A percentile compares a stretch with the other conserved stretches of the same genome.
phyloP scores from a whole-genome alignment of 495 filamentous ascomycete genomes.

The Thozetella sp. region DNA sequence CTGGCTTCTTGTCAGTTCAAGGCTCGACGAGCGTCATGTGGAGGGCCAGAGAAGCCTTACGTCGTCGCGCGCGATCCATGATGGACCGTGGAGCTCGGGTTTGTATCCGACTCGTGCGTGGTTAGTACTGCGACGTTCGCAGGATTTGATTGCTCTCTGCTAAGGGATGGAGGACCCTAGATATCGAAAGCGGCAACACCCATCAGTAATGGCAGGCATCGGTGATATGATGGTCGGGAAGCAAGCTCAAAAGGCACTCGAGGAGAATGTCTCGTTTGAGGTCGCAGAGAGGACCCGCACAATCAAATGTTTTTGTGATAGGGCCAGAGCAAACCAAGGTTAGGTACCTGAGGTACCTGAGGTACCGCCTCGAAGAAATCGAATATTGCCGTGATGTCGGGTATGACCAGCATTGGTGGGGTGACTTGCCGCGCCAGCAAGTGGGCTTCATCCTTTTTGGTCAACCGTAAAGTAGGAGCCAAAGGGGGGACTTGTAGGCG shows the following conservation, averaged over 20 bases:
- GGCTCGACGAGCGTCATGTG: slow-evolving; percentile 11
- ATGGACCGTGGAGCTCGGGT: slow-evolving; percentile 26
- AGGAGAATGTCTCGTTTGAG: slow-evolving; percentile 13
- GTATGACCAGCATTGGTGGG: neutral
- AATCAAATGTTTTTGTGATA: neutral
- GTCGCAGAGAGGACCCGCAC: neutral
- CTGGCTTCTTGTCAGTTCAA: slow-evolving; percentile 47
- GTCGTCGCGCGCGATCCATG: slow-evolving; percentile 88
- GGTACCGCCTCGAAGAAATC: no score
- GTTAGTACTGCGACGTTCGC: slow-evolving; percentile 39
- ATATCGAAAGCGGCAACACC: slow-evolving; percentile 44
- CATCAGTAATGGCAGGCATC: slow-evolving; percentile 48
- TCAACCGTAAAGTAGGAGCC: no score
- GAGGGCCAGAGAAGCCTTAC: slow-evolving; percentile 47
- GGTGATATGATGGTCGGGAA: slow-evolving; percentile 27
- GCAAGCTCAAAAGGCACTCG: slow-evolving; percentile 18
- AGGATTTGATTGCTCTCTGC: slow-evolving; percentile 24
- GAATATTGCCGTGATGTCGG: neutral
- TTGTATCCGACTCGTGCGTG: slow-evolving; percentile 5
- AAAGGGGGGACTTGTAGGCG: slow-evolving; percentile 1
- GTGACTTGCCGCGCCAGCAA: neutral
- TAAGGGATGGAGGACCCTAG: slow-evolving; percentile 47
- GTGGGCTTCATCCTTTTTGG: no score
- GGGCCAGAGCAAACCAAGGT: neutral
- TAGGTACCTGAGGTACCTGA: no score